A percentile compares a stretch with the other conserved stretches of the same genome.
These are phyloP conservation scores for Allomyces macrogynus DNA, from an alignment of 192 early-diverging fungal species.

Conservation along the genomic window DNA sequence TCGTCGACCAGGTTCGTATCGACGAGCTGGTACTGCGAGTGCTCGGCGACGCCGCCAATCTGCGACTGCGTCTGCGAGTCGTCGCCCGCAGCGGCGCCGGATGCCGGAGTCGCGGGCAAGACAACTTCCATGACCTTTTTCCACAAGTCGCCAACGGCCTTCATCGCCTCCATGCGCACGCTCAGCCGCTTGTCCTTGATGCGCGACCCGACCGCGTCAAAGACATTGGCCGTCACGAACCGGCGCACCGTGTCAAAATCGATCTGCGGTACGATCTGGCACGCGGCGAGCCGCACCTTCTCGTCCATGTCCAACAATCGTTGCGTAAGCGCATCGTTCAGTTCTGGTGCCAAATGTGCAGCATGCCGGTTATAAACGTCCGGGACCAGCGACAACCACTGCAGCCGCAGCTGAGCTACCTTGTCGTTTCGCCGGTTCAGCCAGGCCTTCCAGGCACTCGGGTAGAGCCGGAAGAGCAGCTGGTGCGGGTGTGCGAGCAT, in stretches of 20 bases:
- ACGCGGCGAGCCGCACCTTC: conserved; percentile 56
- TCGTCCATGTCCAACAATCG: conserved; percentile 82
- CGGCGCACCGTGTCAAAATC: conserved; percentile 26
- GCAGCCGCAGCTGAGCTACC: conserved; percentile 34
- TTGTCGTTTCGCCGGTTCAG: conserved; percentile 59
- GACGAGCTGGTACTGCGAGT: neutral
- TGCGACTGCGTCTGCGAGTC: no score
- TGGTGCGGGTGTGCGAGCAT: conserved; percentile 71
- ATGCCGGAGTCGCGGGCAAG: neutral
- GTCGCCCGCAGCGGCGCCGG: no score
- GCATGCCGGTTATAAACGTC: conserved; percentile 50
- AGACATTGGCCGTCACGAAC: neutral
- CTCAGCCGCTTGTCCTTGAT: neutral
- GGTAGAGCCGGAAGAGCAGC: conserved; percentile 48
- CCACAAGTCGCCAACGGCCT: neutral
- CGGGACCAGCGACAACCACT: conserved; percentile 44
- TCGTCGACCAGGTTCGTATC: neutral
- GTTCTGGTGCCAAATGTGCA: conserved; percentile 34
- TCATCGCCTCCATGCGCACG: neutral
- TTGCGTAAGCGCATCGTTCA: conserved; percentile 38
- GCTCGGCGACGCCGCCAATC: neutral
- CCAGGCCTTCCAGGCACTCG: conserved; percentile 68
- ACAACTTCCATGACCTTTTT: neutral
- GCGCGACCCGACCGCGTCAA: neutral
- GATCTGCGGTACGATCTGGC: conserved; percentile 44